These are phyloP conservation scores for Schoenoplectus tabernaemontani DNA, from an alignment of 202 grass and related monocot genomes.

Conservation along the genomic window DNA sequence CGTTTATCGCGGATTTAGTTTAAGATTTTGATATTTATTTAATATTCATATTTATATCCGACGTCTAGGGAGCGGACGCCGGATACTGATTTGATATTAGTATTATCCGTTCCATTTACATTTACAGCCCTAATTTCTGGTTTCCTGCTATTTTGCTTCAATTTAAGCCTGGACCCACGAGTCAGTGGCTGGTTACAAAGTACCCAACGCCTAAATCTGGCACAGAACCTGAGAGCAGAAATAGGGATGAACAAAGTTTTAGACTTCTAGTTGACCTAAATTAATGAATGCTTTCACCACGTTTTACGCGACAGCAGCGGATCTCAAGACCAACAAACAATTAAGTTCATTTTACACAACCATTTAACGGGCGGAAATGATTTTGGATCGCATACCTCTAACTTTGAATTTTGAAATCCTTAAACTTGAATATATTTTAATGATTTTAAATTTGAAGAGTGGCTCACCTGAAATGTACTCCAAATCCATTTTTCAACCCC, in stretches of 20 bases:
- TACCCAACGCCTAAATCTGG: background rate
- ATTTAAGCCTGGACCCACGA: background rate
- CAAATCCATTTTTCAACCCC: background rate
- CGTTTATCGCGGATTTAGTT: too few relatives aligned
- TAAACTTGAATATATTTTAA: background rate
- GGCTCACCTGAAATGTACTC: background rate
- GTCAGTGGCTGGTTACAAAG: background rate
- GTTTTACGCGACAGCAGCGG: slow-evolving; percentile 17
- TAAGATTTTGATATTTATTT: too few relatives aligned
- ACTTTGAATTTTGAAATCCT: background rate
- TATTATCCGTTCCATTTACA: too few relatives aligned
- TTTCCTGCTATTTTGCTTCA: background rate
- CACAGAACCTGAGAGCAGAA: background rate
- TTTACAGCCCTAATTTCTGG: background rate
- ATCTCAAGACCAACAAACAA: slow-evolving; percentile 4
- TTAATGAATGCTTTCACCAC: slow-evolving; percentile 8
- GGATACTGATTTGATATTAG: too few relatives aligned
- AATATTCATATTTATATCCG: too few relatives aligned
- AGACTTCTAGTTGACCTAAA: slow-evolving; percentile 10
- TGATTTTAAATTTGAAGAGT: slow-evolving; percentile 1
- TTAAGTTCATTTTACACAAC: background rate
- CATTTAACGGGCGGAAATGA: background rate
- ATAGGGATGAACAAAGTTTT: background rate
- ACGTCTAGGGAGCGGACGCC: too few relatives aligned
- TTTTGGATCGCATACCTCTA: background rate